A percentile compares a stretch with the other conserved stretches of the same genome.
These are phyloP conservation scores for Penicillium paxilli DNA, from an alignment of 495 filamentous ascomycete species.

Conservation along the genomic window DNA sequence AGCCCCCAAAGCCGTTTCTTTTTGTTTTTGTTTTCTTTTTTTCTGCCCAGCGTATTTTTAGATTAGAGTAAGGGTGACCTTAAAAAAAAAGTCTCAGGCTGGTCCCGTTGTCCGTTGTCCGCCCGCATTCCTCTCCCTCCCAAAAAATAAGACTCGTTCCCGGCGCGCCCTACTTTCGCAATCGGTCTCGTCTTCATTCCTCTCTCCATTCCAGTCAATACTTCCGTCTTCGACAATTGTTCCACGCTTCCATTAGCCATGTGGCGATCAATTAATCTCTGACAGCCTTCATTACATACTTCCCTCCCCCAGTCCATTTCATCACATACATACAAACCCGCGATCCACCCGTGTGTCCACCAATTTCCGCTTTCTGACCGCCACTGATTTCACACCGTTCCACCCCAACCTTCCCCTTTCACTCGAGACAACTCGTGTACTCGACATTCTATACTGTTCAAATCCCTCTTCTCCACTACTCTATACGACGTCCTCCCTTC, in stretches of 20 bases:
- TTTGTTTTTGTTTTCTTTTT: no score
- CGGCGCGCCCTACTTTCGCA: constrained; percentile 10
- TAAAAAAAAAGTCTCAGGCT: no score
- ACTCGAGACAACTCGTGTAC: background rate
- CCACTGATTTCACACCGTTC: constrained; percentile 23
- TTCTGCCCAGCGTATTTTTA: constrained; percentile 25
- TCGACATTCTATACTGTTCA: background rate
- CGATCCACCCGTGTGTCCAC: constrained; percentile 24
- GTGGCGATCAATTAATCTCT: constrained; percentile 28
- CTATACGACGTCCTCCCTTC: constrained; percentile 16
- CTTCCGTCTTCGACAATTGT: constrained; percentile 22
- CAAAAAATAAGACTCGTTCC: constrained; percentile 13
- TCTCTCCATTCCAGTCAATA: constrained; percentile 25
- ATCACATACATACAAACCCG: constrained; percentile 13
- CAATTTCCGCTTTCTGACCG: constrained; percentile 27
- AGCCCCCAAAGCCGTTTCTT: constrained; percentile 17
- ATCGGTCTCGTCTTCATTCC: constrained; percentile 14
- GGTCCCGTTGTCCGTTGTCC: background rate
- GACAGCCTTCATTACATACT: constrained; percentile 24
- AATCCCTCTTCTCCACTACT: constrained; percentile 13
- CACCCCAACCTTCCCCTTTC: constrained; percentile 1
- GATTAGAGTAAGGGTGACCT: constrained; percentile 26
- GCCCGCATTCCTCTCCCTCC: constrained; percentile 31
- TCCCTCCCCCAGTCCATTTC: constrained; percentile 6
- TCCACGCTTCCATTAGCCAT: constrained; percentile 21